These are phyloP conservation scores for Phalaenopsis hybrid DNA, from an alignment of 116 monocot species.

Conservation along the genomic window DNA sequence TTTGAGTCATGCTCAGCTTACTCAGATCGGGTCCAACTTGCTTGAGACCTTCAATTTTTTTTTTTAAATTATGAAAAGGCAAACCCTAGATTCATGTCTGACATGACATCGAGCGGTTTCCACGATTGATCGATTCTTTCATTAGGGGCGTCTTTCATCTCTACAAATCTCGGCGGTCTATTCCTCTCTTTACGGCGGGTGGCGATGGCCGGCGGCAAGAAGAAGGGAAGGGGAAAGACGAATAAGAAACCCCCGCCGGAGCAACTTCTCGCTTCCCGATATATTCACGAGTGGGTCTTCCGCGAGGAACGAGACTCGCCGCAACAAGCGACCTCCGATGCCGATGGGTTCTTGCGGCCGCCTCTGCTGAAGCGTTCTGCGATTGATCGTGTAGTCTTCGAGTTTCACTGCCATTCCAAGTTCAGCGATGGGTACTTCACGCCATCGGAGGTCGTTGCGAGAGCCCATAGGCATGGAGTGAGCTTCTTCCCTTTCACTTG, in stretches of 20 bases:
- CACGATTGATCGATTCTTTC: no score
- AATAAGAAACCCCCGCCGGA: constrained; percentile 14
- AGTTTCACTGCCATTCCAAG: constrained; percentile 42
- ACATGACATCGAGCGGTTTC: no score
- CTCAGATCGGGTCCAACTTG: no score
- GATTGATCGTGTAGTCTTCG: constrained; percentile 20
- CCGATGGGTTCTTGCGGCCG: constrained; percentile 20
- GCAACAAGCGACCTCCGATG: not conserved
- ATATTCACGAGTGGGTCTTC: constrained; percentile 27
- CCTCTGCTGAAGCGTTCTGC: not conserved
- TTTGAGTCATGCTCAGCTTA: no score
- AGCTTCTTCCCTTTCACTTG: not conserved
- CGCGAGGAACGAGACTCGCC: constrained; percentile 7
- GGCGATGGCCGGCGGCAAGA: constrained; percentile 16
- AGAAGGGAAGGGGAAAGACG: constrained; percentile 12
- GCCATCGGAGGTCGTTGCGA: constrained; percentile 29
- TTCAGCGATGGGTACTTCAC: constrained; percentile 45
- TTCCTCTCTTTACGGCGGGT: not conserved
- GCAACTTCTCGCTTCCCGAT: constrained; percentile 15
- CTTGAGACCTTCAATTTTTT: no score
- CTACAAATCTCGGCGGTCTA: not conserved
- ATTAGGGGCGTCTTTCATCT: no score
- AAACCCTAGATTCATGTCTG: no score
- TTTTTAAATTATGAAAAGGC: no score
- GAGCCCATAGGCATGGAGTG: constrained; percentile 39